These are phyloP conservation scores for Deuterostichococcus epilithicus DNA, from an alignment of 139 green algal genomes.

Conservation along the genomic window DNA sequence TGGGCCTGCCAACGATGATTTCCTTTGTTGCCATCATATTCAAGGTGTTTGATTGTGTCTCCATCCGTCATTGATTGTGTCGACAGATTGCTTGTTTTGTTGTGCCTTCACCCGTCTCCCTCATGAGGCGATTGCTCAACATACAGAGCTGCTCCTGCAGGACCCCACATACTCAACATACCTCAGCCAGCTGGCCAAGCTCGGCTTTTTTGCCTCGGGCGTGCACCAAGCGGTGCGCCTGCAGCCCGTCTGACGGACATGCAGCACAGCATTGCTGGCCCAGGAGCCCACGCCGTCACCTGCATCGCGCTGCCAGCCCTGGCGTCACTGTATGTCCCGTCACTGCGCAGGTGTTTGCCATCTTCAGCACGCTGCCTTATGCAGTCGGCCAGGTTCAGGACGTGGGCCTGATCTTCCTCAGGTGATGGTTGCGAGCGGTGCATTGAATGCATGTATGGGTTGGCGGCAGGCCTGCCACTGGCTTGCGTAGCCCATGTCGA, in stretches of 20 bases:
- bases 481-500: too few species aligned
- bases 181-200: slow-evolving; percentile 48
- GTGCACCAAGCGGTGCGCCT: slow-evolving; percentile 57
- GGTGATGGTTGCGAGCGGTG: too few species aligned
- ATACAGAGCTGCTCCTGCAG: not conserved
- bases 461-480: too few species aligned
- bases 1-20: not conserved
- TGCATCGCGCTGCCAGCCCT: too few species aligned
- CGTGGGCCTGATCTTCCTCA: slow-evolving; percentile 73
- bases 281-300: too few species aligned
- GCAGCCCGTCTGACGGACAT: too few species aligned
- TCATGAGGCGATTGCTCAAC: too few species aligned
- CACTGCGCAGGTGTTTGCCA: slow-evolving; percentile 33
- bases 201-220: slow-evolving; percentile 53
- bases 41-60: not conserved
- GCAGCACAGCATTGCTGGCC: too few species aligned
- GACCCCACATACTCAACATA: slow-evolving; percentile 32
- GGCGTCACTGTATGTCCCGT: not conserved
- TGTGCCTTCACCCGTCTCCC: too few species aligned
- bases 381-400: slow-evolving; percentile 57
- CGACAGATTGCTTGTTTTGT: too few species aligned
- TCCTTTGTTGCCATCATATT: not conserved
- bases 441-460: too few species aligned
- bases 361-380: slow-evolving; percentile 54
- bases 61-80: too few species aligned